These are phyloP conservation scores for Russula foetens DNA, from an alignment of 768 basidiomycete genomes.

Conservation along the genomic window DNA sequence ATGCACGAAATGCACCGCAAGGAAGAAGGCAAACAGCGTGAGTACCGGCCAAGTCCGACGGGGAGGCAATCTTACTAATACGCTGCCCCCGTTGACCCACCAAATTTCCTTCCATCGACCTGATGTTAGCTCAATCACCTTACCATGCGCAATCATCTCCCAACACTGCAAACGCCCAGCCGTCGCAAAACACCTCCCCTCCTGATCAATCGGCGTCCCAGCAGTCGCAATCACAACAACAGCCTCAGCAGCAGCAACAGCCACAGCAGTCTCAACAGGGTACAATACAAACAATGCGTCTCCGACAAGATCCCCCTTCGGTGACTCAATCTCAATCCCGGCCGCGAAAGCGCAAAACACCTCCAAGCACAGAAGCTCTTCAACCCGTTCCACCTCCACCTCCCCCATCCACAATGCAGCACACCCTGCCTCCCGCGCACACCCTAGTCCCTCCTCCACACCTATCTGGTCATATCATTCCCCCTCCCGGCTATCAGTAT, in stretches of 20 bases:
- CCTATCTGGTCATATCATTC: constrained; percentile 24
- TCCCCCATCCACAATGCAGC: constrained; percentile 26
- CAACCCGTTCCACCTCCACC: constrained; percentile 37
- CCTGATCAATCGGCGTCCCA: constrained; percentile 5
- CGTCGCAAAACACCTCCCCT: constrained; percentile 1
- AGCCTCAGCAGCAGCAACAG: constrained; percentile 16
- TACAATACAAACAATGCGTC: constrained; percentile 41
- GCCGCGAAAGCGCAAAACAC: constrained; percentile 62
- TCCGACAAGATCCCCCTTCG: constrained; percentile 47
- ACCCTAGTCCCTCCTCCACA: constrained; percentile 17
- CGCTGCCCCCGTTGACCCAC: constrained; percentile 21
- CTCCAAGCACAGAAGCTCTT: constrained; percentile 32
- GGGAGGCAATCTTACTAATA: constrained; percentile 29
- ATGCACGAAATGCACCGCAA: background rate
- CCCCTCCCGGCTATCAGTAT: constrained; percentile 29
- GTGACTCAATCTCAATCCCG: constrained; percentile 35
- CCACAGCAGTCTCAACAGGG: constrained; percentile 13
- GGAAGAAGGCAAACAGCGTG: constrained; percentile 12
- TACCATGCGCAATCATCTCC: constrained; percentile 24
- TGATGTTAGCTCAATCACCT: constrained; percentile 28
- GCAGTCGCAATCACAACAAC: constrained; percentile 18
- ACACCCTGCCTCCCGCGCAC: constrained; percentile 25
- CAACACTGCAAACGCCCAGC: constrained; percentile 8
- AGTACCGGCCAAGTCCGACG: constrained; percentile 20
- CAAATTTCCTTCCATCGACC: constrained; percentile 23